These are phyloP conservation scores for Monsonia emarginata DNA, from an alignment of 441 rosid genomes.

Conservation along the genomic window DNA sequence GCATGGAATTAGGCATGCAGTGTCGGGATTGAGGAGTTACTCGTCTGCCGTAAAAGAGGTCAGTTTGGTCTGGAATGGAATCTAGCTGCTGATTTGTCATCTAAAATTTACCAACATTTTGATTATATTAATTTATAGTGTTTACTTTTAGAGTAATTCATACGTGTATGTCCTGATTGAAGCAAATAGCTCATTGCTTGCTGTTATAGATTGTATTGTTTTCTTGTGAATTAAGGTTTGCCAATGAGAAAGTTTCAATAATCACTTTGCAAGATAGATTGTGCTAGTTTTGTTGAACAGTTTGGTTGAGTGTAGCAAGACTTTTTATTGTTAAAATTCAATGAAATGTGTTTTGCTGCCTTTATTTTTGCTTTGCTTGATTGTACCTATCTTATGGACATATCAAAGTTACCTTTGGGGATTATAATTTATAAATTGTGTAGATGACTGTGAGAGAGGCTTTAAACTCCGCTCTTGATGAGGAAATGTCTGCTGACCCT, in stretches of 20 bases:
- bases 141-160: background rate
- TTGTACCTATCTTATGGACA: background rate
- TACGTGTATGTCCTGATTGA: background rate
- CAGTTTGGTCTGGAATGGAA: background rate
- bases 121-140: background rate
- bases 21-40: constrained; percentile 31
- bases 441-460: constrained; percentile 65
- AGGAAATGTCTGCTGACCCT: constrained; percentile 82
- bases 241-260: background rate
- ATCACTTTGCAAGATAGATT: background rate
- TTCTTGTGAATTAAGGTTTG: background rate
- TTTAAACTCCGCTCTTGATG: constrained; percentile 63
- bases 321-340: background rate
- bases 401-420: background rate
- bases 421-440: background rate
- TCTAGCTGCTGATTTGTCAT: background rate
- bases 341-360: background rate
- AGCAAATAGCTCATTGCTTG: background rate
- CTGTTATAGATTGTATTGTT: background rate
- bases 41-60: constrained; percentile 49
- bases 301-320: background rate
- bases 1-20: constrained; percentile 26
- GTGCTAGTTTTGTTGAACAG: background rate
- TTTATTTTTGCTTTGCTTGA: background rate
- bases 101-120: background rate